Percentiles rank a stretch among this genome's conserved stretches.
phyloP scores from a whole-genome alignment of 768 basidiomycete genomes.

The Collybia sordida region DNA sequence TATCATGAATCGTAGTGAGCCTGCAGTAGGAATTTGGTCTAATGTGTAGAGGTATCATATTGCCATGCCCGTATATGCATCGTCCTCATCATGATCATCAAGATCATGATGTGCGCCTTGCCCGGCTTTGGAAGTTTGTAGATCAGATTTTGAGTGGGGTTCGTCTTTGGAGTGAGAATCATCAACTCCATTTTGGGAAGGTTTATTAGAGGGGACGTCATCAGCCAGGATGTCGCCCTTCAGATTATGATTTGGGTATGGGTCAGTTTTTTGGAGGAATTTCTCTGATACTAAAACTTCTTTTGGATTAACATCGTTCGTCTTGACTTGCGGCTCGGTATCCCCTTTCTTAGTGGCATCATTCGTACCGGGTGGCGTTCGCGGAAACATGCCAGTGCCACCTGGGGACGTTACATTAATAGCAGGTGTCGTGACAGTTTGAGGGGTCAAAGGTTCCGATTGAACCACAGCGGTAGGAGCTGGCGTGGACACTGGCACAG shows the following conservation, averaged over 20 bases:
- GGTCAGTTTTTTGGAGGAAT: background rate
- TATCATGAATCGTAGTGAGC: background rate
- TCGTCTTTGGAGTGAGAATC: too few species aligned
- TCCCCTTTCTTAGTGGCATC: background rate
- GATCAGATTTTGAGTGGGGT: too few species aligned
- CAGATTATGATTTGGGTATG: background rate
- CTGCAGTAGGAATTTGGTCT: too few species aligned
- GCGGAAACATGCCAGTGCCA: background rate
- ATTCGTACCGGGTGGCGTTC: constrained; percentile 4
- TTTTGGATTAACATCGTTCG: background rate
- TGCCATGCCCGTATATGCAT: constrained; percentile 14
- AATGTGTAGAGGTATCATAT: constrained; percentile 1
- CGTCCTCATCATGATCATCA: constrained; percentile 5
- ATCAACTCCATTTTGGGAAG: too few species aligned
- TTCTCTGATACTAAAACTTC: background rate
- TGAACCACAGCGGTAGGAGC: background rate
- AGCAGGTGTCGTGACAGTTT: constrained; percentile 5
- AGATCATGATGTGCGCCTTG: constrained; percentile 4
- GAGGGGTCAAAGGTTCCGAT: constrained; percentile 9
- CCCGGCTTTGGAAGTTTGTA: background rate
- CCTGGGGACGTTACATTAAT: constrained; percentile 11
- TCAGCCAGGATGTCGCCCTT: too few species aligned
- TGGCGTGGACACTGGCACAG: background rate
- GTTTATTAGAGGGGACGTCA: too few species aligned
- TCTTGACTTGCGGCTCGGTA: background rate